phyloP scores from a whole-genome alignment of 2,329 filamentous ascomycete genomes.

The Sporothrix pallida region DNA sequence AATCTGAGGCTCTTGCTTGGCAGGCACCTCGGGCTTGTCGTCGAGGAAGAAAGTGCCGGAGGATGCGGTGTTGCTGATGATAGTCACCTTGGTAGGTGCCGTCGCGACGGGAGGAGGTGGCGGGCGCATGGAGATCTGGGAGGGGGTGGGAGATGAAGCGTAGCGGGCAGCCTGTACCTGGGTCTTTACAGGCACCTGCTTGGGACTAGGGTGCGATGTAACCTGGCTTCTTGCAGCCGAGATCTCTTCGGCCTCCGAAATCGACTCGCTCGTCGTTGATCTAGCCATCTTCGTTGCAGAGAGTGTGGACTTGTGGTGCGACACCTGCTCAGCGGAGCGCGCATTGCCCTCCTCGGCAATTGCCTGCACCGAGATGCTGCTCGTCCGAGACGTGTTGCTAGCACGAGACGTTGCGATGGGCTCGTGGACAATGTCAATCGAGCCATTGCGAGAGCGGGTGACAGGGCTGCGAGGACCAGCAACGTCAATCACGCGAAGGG shows the following conservation, averaged over 20 bases:
- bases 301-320: slow-evolving; percentile 26
- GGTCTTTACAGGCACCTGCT: neutral
- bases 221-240: neutral
- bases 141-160: slow-evolving; percentile 20
- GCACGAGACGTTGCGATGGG: slow-evolving; percentile 47
- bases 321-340: slow-evolving; percentile 33
- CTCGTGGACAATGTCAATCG: slow-evolving; percentile 51
- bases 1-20: slow-evolving; percentile 39
- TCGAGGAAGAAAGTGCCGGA: slow-evolving; percentile 46
- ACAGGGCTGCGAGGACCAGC: slow-evolving; percentile 57
- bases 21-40: slow-evolving; percentile 46
- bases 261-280: slow-evolving; percentile 43
- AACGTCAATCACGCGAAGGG: slow-evolving; percentile 65
- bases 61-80: slow-evolving; percentile 44
- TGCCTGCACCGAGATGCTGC: slow-evolving; percentile 50
- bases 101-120: slow-evolving; percentile 37
- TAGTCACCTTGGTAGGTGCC: slow-evolving; percentile 45
- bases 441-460: slow-evolving; percentile 55
- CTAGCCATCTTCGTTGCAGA: slow-evolving; percentile 27
- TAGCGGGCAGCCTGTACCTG: neutral
- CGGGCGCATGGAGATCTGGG: slow-evolving; percentile 17
- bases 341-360: slow-evolving; percentile 50
- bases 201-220: neutral
- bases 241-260: slow-evolving; percentile 54
- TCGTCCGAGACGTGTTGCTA: slow-evolving; percentile 50